These are phyloP conservation scores for Candida silvicultrix DNA, from an alignment of 805 yeast species.

Conservation along the genomic window DNA sequence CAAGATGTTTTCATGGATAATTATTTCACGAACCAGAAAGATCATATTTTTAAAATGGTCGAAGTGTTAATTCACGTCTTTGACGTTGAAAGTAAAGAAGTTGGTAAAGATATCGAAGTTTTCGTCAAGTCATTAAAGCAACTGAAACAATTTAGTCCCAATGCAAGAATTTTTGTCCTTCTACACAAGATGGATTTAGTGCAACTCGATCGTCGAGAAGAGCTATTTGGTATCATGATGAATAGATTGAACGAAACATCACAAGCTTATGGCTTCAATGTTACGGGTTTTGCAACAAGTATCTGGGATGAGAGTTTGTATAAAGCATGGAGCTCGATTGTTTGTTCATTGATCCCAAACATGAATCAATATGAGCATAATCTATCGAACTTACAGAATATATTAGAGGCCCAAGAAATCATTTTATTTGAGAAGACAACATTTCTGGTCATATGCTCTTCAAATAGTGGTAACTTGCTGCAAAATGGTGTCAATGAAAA, in stretches of 20 bases:
- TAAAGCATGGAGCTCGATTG: slow-evolving; percentile 96
- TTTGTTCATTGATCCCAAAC: slow-evolving; percentile 91
- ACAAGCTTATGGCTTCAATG: slow-evolving; percentile 57
- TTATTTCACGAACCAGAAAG: slow-evolving; percentile 81
- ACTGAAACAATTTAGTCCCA: slow-evolving; percentile 77
- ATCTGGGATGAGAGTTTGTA: slow-evolving; percentile 96
- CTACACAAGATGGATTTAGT: slow-evolving; percentile 96
- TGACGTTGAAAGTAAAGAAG: slow-evolving; percentile 90
- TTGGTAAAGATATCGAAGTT: slow-evolving; percentile 88
- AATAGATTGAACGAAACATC: slow-evolving; percentile 71
- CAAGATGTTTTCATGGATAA: slow-evolving; percentile 96
- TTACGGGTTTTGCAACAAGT: slow-evolving; percentile 88
- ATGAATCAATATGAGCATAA: slow-evolving; percentile 75
- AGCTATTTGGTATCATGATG: slow-evolving; percentile 80
- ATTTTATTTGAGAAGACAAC: slow-evolving; percentile 92
- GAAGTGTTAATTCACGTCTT: slow-evolving; percentile 94
- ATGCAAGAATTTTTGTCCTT: slow-evolving; percentile 85
- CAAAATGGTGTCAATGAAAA: slow-evolving; percentile 7
- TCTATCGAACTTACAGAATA: slow-evolving; percentile 62
- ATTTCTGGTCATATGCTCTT: slow-evolving; percentile 53
- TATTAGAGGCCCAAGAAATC: slow-evolving; percentile 82
- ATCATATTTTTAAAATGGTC: slow-evolving; percentile 90
- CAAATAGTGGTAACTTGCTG: slow-evolving; percentile 19
- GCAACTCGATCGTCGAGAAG: slow-evolving; percentile 77
- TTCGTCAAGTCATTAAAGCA: slow-evolving; percentile 80